phyloP scores from a whole-genome alignment of 2,329 filamentous ascomycete genomes.

The Diaporthe citrichinensis region DNA sequence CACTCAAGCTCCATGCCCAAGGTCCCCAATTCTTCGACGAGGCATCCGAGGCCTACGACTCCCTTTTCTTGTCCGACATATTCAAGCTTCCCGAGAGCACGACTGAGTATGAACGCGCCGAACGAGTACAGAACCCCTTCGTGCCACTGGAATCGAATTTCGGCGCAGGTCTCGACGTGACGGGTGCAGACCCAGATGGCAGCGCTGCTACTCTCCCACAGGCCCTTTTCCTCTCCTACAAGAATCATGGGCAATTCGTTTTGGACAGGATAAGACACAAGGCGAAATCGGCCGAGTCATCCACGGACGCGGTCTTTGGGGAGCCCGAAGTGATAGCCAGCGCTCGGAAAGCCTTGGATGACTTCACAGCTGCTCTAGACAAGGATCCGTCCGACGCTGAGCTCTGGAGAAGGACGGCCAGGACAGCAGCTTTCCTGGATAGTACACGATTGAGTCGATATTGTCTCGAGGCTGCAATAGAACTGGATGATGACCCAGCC shows the following conservation, averaged over 20 bases:
- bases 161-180: conserved; percentile 66
- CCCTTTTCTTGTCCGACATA: conserved; percentile 91
- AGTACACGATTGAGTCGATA: conserved; percentile 71
- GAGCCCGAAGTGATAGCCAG: conserved; percentile 54
- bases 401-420: conserved; percentile 72
- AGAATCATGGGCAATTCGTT: conserved; percentile 93
- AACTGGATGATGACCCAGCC: conserved; percentile 76
- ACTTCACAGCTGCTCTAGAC: conserved; percentile 72
- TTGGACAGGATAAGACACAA: conserved; percentile 79
- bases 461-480: conserved; percentile 76
- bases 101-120: conserved; percentile 85
- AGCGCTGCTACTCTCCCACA: conserved; percentile 87
- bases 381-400: conserved; percentile 78
- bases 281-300: conserved; percentile 50
- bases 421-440: conserved; percentile 70
- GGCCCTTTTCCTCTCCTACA: conserved; percentile 92
- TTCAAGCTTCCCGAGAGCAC: conserved; percentile 91
- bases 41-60: conserved; percentile 85
- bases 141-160: conserved; percentile 63
- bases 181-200: conserved; percentile 77
- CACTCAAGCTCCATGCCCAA: conserved; percentile 91
- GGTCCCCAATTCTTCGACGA: conserved; percentile 82
- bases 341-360: conserved; percentile 64
- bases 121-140: conserved; percentile 66
- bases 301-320: conserved; percentile 52